Evolutionary conservation across 768 basidiomycete species (phyloP).

Genomic region (Mycena leptocephala): DNA sequence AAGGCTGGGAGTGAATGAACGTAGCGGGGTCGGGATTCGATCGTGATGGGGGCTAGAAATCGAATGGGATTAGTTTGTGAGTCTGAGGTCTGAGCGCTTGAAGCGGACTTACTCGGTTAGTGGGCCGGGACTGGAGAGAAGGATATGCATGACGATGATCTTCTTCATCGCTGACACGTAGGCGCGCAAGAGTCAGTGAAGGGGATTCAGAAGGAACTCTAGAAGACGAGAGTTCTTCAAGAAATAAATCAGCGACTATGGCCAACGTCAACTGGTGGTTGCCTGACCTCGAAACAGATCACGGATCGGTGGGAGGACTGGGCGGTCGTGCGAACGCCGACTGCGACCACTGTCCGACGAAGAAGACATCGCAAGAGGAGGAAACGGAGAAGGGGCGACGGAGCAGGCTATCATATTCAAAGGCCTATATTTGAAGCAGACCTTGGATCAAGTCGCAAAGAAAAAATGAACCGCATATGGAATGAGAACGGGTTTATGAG

Average conservation of each 20-base stretch:
- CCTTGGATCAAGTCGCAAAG: conserved; percentile 2
- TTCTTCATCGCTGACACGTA: conserved; percentile 58
- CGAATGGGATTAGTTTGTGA: not conserved
- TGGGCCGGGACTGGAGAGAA: conserved; percentile 12
- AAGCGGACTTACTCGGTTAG: conserved; percentile 26
- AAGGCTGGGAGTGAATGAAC: conserved; percentile 21
- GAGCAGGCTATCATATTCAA: conserved; percentile 23
- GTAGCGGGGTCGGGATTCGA: conserved; percentile 27
- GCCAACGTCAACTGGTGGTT: conserved; percentile 9
- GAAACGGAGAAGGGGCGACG: conserved; percentile 24
- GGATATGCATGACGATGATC: conserved; percentile 34
- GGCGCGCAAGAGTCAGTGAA: conserved; percentile 60
- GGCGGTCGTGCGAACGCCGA: conserved; percentile 56
- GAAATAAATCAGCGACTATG: conserved; percentile 16
- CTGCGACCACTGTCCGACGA: conserved; percentile 39
- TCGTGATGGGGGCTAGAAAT: conserved; percentile 30
- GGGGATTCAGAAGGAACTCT: conserved; percentile 56
- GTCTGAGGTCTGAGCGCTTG: not conserved
- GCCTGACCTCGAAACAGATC: conserved; percentile 75
- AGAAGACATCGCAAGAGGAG: conserved; percentile 36
- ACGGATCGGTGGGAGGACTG: conserved; percentile 81
- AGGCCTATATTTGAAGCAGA: conserved; percentile 30
- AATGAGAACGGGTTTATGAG: conserved; percentile 28
- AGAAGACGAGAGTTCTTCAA: conserved; percentile 63
- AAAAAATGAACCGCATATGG: conserved; percentile 24